Evolutionary conservation across 129 eudicot species (phyloP), one percentile per base, ranked within the genome.

Genomic region (Saposhnikovia divaricata): DNA sequence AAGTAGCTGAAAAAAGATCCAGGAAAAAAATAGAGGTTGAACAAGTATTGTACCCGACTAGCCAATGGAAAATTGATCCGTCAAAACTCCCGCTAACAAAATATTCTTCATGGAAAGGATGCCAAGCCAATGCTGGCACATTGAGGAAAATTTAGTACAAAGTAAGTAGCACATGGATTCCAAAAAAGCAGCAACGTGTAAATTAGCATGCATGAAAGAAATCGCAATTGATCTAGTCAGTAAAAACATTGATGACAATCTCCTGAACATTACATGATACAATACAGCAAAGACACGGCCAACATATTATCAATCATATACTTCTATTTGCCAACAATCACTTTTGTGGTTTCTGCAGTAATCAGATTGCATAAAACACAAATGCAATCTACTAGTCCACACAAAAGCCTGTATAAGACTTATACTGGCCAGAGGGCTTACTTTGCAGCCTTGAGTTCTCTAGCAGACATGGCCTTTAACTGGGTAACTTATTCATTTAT

Each of bases 31-130:
- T 15, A 0, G 34, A 75, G 14, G 15, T n/a, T 7, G 45, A 13
- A 14, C 40, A 37, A 18, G 44, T 70, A 70, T 16, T 80, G 81
- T 72, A 95, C 98, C 98, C 98, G 69, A 88, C 96, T 40, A 92
- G 90, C 98, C 98, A 95, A 78, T 95, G 98, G 84, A 92, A 95
- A 66, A 95, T 95, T 57, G 98, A 90, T 82, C 98, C 98, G 74
- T 95, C 98, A 80, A 79, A 95, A 85, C 98, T 95, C 65, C 98
- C 98, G 42, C 98, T 95, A 71, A 92, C 98, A 85, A 95, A 95
- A 83, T 92, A 95, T 81, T 95, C 98, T 83, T 95, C 98, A 61
- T 95, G 96, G 72, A 95, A 95, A 10, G 98, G 98, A 83, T 95
- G 98, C 98, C 98, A 95, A 46, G 98, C 98, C 88, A 95, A 81